Evolutionary conservation across 2,329 filamentous ascomycete species (phyloP), one percentile per base, ranked within the genome.

Genomic region (Aureobasidium sp.): DNA sequence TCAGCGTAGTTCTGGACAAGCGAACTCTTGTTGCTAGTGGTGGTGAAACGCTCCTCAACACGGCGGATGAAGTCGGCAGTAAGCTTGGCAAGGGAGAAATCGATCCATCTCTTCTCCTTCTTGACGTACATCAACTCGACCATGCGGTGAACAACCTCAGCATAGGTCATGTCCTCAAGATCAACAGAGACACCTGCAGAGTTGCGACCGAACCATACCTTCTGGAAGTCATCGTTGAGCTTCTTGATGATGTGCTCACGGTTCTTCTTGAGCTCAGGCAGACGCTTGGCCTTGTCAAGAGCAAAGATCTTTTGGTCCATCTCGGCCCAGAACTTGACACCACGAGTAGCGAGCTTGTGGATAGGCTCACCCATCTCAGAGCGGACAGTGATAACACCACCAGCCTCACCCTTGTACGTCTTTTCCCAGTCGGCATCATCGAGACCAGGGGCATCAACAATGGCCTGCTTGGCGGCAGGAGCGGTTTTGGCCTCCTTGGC

Each of bases 281-380:
- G 77, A 37, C 90, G 85, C 78, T 96, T 95, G 66, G 91, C 89
- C 76, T 95, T 96, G 71, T 95, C 90, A 44, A 98, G 76, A 66
- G 83, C 86, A 77, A 98, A 98, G 64, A 98, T 97, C 74, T 95
- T 96, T 70, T 94, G 82, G 66, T 98, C 93, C 90, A 98, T 95
- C 74, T 98, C 94, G 45, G 90, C 85, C 93, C 93, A 98, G 77
- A 98, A 95, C 52, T 82, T 77, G 42, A 98, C 90, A 79, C 93
- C 93, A 55, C 94, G 86, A 44, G 93, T 98, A 14, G 93, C 94
- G 56, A 98, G 81, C 76, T 98, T 98, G 77, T 98, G 93, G 58
- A 98, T 98, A 5, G 93, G 94, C 77, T 98, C 93, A 40, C 93
- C 94, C 94, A 98, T 98, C 73, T 98, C 93, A 1, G 93, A 98